Conservation (phyloP, 805 yeast species). For the Sugiyamaella americana region DNA sequence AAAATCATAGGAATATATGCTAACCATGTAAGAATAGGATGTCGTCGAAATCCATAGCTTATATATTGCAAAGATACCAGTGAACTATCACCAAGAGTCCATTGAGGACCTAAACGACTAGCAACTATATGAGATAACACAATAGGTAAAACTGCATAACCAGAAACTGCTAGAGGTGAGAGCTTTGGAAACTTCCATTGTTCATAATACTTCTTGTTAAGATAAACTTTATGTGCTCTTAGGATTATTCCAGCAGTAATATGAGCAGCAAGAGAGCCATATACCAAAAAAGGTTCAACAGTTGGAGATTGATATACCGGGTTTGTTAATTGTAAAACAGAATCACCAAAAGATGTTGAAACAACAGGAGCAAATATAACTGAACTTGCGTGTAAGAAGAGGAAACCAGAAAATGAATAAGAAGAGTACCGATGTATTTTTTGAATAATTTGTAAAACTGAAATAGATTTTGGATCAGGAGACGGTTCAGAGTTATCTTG, state of each 20-base stretch:
- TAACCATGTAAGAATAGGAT: conserved; percentile 29
- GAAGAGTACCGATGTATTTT: conserved; percentile 41
- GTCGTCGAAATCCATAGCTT: conserved; percentile 34
- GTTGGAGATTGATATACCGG: conserved; percentile 51
- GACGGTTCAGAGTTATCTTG: background rate
- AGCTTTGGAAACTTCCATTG: conserved; percentile 35
- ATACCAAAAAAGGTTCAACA: conserved; percentile 42
- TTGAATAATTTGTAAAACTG: conserved; percentile 4
- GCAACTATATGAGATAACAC: conserved; percentile 42
- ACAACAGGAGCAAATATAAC: conserved; percentile 51
- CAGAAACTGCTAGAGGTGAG: conserved; percentile 56
- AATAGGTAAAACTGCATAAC: conserved; percentile 47
- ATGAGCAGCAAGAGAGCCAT: conserved; percentile 44
- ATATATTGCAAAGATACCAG: conserved; percentile 47
- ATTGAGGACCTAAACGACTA: conserved; percentile 44
- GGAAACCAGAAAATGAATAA: conserved; percentile 47
- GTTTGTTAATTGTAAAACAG: conserved; percentile 52
- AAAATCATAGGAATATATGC: conserved; percentile 35
- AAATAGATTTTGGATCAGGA: conserved; percentile 5
- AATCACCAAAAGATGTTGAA: conserved; percentile 42
- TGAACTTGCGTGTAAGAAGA: conserved; percentile 49
- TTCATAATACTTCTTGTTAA: conserved; percentile 26
- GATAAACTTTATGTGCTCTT: conserved; percentile 35
- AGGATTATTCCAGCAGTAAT: conserved; percentile 45
- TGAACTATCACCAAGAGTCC: conserved; percentile 58